Base-by-base conservation (phyloP, 805 yeast genomes). In the Saccharomycopsis oosterbeekiorum region DNA sequence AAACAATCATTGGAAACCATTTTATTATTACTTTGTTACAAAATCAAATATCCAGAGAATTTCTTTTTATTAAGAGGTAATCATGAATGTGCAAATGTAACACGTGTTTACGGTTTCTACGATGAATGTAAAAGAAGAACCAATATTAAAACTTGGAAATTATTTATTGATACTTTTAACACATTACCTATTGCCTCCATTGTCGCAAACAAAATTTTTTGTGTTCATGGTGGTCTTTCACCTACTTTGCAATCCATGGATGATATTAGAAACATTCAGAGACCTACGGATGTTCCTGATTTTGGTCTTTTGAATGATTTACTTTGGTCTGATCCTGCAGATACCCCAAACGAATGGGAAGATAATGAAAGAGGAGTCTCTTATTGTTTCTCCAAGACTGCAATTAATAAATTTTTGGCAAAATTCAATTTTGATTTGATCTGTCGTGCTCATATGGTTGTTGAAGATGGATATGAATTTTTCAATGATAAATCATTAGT, bases 81-180 rank as follows among this genome's bases (percentile, higher is more conserved):
- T 74, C 99, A 94, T 75, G 99, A 94, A 76, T 89, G 97, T 74
- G 97, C 99, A 21, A 90, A 89, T 70, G 96, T 94, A 61, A 93
- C 98, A 1, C 83, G 97, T 66, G 97, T 94, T 39, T 94, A 94
- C 73, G 99, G 99, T 1, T 94, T 94, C 70, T 94, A 91, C 71
- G 99, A 94, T 74, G 99, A 94, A 75, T 94, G 99, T 77, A 94
- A 94, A 72, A 83, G 99, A 69, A 80, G 99, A 64, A 84, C 96
- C 68, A 55, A 55, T 69, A 83, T 92, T 68, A 94, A 93, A 71
- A 88, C 92, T 0, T 94, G 99, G 99, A 91, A 92, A 71, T 75
- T 83, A 36, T 94, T 94, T 70, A 84, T 94, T 67, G 99, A 94
- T 75, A 91, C 97, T 0, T 94, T 94, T 77, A 94, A 94, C 71